Evolutionary conservation across 2,329 filamentous ascomycete species (phyloP).

Genomic region (Nemania abortiva): DNA sequence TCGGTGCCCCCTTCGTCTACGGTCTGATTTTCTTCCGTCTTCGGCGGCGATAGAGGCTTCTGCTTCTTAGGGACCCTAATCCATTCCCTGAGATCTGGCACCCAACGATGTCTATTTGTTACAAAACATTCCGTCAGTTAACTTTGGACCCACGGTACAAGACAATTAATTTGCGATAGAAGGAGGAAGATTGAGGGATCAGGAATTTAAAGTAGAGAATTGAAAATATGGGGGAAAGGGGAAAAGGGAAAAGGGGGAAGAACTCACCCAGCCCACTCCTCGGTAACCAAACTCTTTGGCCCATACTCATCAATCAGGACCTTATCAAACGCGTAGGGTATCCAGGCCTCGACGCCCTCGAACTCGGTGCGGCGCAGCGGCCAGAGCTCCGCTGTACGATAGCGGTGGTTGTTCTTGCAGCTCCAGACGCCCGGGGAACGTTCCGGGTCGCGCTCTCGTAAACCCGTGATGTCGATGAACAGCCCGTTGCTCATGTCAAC

Average conservation of each 20-base stretch:
- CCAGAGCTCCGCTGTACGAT: constrained; percentile 77
- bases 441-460: constrained; percentile 74
- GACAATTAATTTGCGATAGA: neutral
- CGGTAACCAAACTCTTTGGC: constrained; percentile 68
- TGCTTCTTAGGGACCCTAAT: constrained; percentile 56
- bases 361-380: constrained; percentile 80
- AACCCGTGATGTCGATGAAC: constrained; percentile 85
- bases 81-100: constrained; percentile 70
- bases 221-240: neutral
- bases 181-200: neutral
- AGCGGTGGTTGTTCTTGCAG: constrained; percentile 84
- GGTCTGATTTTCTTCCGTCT: constrained; percentile 21
- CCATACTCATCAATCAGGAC: constrained; percentile 76
- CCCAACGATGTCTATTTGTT: constrained; percentile 68
- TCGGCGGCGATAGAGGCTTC: constrained; percentile 18
- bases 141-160: neutral
- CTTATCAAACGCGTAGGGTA: constrained; percentile 77
- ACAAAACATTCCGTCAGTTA: constrained; percentile 3
- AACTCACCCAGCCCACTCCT: constrained; percentile 72
- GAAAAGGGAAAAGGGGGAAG: neutral
- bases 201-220: neutral
- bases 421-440: constrained; percentile 74
- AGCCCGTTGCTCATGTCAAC: constrained; percentile 81
- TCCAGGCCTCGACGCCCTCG: constrained; percentile 76
- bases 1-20: constrained; percentile 33